Conservation (phyloP, 2,329 filamentous ascomycete genomes). For the Pestalotiopsis sp. region DNA sequence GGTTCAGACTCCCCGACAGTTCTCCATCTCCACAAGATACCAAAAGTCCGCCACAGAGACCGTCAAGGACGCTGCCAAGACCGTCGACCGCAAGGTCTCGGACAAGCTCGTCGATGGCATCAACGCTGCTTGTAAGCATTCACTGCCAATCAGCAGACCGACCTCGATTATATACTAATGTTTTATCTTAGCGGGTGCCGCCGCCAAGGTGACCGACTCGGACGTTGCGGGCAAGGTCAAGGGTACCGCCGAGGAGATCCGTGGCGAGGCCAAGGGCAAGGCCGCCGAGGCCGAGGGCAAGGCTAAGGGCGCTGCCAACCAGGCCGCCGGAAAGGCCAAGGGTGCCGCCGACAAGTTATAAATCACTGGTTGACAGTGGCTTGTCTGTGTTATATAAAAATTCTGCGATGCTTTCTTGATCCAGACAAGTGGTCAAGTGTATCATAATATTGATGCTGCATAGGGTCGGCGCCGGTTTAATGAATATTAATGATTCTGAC, state of each 20-base stretch:
- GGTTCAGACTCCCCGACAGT: conserved; percentile 46
- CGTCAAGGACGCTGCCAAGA: conserved; percentile 63
- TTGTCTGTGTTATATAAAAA: background rate
- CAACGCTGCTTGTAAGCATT: conserved; percentile 55
- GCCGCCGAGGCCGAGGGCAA: conserved; percentile 37
- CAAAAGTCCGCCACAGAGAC: conserved; percentile 55
- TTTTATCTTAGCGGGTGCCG: conserved; percentile 22
- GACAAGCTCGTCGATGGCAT: conserved; percentile 66
- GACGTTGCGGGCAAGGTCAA: conserved; percentile 38
- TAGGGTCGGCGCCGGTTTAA: conserved; percentile 3
- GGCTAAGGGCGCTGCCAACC: conserved; percentile 29
- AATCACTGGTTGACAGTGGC: conserved; percentile 1
- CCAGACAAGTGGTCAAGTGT: background rate
- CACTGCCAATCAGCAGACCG: background rate
- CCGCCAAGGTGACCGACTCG: conserved; percentile 52
- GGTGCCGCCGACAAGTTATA: conserved; percentile 15
- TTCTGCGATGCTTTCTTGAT: background rate
- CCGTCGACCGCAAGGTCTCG: conserved; percentile 60
- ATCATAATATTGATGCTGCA: conserved; percentile 6
- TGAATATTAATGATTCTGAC: background rate
- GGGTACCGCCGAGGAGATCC: conserved; percentile 36
- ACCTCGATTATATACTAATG: background rate
- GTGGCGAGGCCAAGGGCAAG: conserved; percentile 28
- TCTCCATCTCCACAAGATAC: conserved; percentile 48
- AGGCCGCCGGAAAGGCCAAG: conserved; percentile 19